phyloP scores from a whole-genome alignment of 441 rosid species.

The Erodium texanum region DNA sequence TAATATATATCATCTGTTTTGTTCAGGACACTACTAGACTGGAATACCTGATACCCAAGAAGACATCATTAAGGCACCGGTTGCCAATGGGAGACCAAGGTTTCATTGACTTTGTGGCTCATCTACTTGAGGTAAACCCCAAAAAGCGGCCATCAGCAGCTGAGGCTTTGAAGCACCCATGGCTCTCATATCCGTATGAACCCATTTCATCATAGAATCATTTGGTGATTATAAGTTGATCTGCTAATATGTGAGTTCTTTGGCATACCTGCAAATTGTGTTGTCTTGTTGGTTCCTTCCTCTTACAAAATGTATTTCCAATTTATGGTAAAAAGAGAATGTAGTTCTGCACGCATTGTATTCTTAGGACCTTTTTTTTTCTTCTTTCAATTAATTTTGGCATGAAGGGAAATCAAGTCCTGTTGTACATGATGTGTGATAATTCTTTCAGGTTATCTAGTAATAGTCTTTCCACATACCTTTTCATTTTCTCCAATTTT shows the following conservation, averaged over 20 bases:
- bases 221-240: background rate
- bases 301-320: slow-evolving; percentile 27
- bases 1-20: slow-evolving; percentile 10
- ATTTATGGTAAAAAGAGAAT: slow-evolving; percentile 17
- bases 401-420: slow-evolving; percentile 27
- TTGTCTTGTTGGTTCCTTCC: slow-evolving; percentile 21
- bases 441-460: slow-evolving; percentile 35
- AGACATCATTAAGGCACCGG: slow-evolving; percentile 75
- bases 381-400: slow-evolving; percentile 10
- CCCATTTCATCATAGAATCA: slow-evolving; percentile 70
- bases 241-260: background rate
- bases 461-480: slow-evolving; percentile 29
- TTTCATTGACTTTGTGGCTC: slow-evolving; percentile 68
- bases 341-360: slow-evolving; percentile 29
- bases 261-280: slow-evolving; percentile 22
- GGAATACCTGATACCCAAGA: slow-evolving; percentile 80
- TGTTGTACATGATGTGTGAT: slow-evolving; percentile 54
- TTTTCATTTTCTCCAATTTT: slow-evolving; percentile 25
- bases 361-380: slow-evolving; percentile 20
- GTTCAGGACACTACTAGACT: slow-evolving; percentile 71
- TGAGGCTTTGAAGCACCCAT: slow-evolving; percentile 82
- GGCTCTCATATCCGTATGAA: slow-evolving; percentile 79
- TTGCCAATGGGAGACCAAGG: slow-evolving; percentile 96
- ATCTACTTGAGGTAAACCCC: slow-evolving; percentile 83
- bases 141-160: slow-evolving; percentile 80